Evolutionary conservation across 2,329 filamentous ascomycete genomes (phyloP).

Genomic region (Aspergillus sp.): DNA sequence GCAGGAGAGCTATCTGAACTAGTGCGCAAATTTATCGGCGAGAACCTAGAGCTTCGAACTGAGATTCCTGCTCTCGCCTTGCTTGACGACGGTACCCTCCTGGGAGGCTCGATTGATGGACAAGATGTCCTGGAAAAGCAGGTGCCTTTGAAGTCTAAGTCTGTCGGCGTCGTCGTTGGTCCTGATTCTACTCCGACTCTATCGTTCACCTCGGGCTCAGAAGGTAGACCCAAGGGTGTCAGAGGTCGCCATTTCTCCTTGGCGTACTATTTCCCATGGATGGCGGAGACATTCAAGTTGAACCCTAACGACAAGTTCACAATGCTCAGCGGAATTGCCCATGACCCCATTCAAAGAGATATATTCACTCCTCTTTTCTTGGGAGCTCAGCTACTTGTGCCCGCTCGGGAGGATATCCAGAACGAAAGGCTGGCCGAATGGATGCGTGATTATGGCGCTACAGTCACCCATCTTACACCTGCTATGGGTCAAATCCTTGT

Average conservation of each 20-base stretch:
- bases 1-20: slow-evolving; percentile 61
- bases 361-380: slow-evolving; percentile 91
- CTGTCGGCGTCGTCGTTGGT: slow-evolving; percentile 74
- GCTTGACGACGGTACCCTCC: slow-evolving; percentile 66
- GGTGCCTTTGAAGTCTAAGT: slow-evolving; percentile 52
- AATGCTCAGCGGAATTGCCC: slow-evolving; percentile 78
- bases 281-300: slow-evolving; percentile 78
- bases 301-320: slow-evolving; percentile 74
- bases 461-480: slow-evolving; percentile 85
- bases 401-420: slow-evolving; percentile 77
- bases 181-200: slow-evolving; percentile 81
- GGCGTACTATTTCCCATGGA: slow-evolving; percentile 88
- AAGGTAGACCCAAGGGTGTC: slow-evolving; percentile 84
- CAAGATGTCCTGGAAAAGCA: slow-evolving; percentile 65
- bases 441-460: slow-evolving; percentile 74
- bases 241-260: slow-evolving; percentile 82
- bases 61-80: slow-evolving; percentile 73
- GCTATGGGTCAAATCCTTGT: slow-evolving; percentile 95
- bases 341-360: slow-evolving; percentile 61
- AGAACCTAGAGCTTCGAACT: slow-evolving; percentile 70
- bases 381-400: slow-evolving; percentile 75
- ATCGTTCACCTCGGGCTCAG: slow-evolving; percentile 69
- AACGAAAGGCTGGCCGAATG: slow-evolving; percentile 86
- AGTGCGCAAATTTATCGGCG: slow-evolving; percentile 68
- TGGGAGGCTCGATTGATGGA: slow-evolving; percentile 67